These are phyloP conservation scores for Lentinula lateritia DNA, from an alignment of 768 basidiomycete species.

Conservation along the genomic window DNA sequence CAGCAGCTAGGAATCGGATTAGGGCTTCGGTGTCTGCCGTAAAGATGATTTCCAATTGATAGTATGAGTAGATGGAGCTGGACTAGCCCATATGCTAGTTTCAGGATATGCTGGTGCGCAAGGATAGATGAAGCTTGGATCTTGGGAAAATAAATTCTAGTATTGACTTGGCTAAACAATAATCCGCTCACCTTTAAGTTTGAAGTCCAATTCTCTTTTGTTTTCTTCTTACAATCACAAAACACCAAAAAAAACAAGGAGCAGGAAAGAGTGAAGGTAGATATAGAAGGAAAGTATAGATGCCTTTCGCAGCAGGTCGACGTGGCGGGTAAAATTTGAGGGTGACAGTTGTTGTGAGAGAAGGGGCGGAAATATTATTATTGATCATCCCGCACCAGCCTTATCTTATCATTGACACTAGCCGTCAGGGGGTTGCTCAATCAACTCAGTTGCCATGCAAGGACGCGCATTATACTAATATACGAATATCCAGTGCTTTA, in stretches of 20 bases:
- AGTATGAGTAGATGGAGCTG: neutral
- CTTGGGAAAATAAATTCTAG: neutral
- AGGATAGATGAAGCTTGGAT: neutral
- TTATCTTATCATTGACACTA: no score
- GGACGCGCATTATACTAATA: no score
- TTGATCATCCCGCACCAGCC: no score
- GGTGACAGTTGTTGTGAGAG: no score
- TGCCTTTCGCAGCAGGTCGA: neutral
- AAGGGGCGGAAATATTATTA: no score
- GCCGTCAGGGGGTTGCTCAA: no score
- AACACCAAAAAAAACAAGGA: neutral
- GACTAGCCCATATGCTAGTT: no score
- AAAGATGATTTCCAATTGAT: neutral
- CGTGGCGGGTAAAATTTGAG: neutral
- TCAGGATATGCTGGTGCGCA: neutral
- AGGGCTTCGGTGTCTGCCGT: neutral
- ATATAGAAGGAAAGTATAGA: neutral
- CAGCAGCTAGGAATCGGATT: neutral
- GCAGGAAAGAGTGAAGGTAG: neutral
- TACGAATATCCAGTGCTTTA: neutral
- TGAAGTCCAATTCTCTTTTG: neutral
- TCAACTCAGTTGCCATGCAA: neutral
- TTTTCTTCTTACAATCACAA: neutral
- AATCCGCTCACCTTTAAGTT: neutral
- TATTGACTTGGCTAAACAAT: neutral